Evolutionary conservation across 768 basidiomycete genomes (phyloP), one percentile per base, ranked within the genome.

Genomic region (Aureoboletus auriporus): DNA sequence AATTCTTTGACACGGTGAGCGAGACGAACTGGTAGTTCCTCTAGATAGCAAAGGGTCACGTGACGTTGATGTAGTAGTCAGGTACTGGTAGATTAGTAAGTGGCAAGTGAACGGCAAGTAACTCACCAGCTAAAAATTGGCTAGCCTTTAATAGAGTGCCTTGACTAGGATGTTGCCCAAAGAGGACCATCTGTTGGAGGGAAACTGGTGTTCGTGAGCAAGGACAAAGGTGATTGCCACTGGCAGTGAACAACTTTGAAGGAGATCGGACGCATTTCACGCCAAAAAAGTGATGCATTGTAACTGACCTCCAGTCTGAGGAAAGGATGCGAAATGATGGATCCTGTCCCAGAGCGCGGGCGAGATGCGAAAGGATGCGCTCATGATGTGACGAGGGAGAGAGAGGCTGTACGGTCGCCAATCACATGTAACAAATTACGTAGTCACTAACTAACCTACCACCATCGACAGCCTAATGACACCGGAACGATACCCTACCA

Each of bases 1-100:
- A 99, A 80, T 69, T 99, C 96, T 65, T 93, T 93, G 17, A 95
- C 94, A 27, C 96, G 81, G 65, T 99, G 96, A 0, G 93, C 93
- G 16, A 99, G 78, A 14, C 96, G 83, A 5, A 99, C 88, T 0
- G 95, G 96, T 0, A 99, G 75, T 61, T 99, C 94, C 75, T 96
- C 94, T 84, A 40, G 35, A 37, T 9, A 39, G 7, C 27, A 6
- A 8, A 36, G 13, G 20, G 14, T 35, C 39, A 46, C 34, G 35
- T 35, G 46, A 37, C 20, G 26, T 3, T 2, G 16, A n/a, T 23
- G 20, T 23, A 23, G 20, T 23, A 4, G 20, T 23, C 20, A 23
- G 20, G 33, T 33, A 6, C 33, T 5, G 6, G 33, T 33, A 11
- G 33, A 13, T 11, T 10, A n/a, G n/a, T n/a, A 5, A 13, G 31